phyloP scores from a whole-genome alignment of 129 eudicot species.

The Lactuca saligna region DNA sequence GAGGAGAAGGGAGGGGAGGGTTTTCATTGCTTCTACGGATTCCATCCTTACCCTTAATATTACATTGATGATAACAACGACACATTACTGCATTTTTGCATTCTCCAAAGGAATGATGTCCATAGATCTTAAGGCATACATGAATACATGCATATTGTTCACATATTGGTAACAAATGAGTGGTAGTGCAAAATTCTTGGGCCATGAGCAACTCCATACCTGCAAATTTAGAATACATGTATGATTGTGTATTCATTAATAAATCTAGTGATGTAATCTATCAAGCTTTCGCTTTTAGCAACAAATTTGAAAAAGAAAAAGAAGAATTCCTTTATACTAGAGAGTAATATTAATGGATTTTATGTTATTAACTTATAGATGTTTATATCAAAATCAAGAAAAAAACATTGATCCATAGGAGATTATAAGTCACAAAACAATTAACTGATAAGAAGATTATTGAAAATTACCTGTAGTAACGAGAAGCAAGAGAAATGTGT shows the following conservation, averaged over 20 bases:
- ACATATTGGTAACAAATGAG: not conserved
- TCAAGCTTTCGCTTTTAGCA: no score
- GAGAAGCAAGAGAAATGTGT: not conserved
- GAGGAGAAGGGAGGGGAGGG: not conserved
- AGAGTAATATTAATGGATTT: no score
- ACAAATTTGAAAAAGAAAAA: no score
- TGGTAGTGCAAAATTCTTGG: not conserved
- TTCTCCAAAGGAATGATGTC: not conserved
- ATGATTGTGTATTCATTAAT: no score
- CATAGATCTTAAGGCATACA: not conserved
- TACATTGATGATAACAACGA: conserved; percentile 3
- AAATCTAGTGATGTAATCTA: no score
- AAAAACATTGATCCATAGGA: not conserved
- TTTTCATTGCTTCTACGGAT: no score
- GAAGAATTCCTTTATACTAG: no score
- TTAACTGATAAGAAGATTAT: not conserved
- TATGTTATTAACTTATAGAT: no score
- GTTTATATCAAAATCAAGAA: no score
- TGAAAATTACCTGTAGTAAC: not conserved
- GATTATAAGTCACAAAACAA: not conserved
- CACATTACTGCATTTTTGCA: not conserved
- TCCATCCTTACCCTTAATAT: no score
- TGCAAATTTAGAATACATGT: not conserved
- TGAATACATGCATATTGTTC: not conserved
- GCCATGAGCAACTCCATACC: not conserved